Evolutionary conservation across 352 stramenopile genomes (phyloP).

Genomic region (Pythium scleroteichum): DNA sequence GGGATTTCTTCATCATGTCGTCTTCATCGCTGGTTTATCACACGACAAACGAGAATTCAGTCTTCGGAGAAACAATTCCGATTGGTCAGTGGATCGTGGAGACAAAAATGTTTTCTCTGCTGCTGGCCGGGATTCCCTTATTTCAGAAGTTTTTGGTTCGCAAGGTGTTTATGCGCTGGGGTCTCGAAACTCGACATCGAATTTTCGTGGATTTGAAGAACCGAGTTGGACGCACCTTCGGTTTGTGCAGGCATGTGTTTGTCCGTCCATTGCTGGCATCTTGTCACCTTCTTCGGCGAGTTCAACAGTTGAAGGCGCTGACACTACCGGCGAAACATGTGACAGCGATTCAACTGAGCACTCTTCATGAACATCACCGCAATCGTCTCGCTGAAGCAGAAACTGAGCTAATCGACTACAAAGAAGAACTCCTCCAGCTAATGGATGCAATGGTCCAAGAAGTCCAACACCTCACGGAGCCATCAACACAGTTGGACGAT

Average conservation of each 20-base stretch:
- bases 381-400: slow-evolving; percentile 38
- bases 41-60: slow-evolving; percentile 37
- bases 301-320: slow-evolving; percentile 47
- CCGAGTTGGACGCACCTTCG: slow-evolving; percentile 35
- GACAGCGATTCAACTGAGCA: slow-evolving; percentile 31
- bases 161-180: slow-evolving; percentile 60
- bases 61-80: slow-evolving; percentile 53
- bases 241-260: slow-evolving; percentile 42
- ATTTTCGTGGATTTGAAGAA: slow-evolving; percentile 53
- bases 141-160: slow-evolving; percentile 74
- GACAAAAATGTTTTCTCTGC: slow-evolving; percentile 70
- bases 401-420: slow-evolving; percentile 66
- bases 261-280: slow-evolving; percentile 42
- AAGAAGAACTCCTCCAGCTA: slow-evolving; percentile 49
- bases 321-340: slow-evolving; percentile 35
- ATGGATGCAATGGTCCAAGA: slow-evolving; percentile 57
- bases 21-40: slow-evolving; percentile 61
- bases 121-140: slow-evolving; percentile 67
- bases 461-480: slow-evolving; percentile 41
- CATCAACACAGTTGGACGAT: slow-evolving; percentile 48
- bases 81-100: slow-evolving; percentile 74
- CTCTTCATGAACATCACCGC: slow-evolving; percentile 55
- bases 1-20: slow-evolving; percentile 76
- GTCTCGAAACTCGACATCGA: slow-evolving; percentile 27
- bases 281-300: slow-evolving; percentile 33